Base-by-base conservation (phyloP, 768 basidiomycete species). In the Hemileccinum rubropunctum region DNA sequence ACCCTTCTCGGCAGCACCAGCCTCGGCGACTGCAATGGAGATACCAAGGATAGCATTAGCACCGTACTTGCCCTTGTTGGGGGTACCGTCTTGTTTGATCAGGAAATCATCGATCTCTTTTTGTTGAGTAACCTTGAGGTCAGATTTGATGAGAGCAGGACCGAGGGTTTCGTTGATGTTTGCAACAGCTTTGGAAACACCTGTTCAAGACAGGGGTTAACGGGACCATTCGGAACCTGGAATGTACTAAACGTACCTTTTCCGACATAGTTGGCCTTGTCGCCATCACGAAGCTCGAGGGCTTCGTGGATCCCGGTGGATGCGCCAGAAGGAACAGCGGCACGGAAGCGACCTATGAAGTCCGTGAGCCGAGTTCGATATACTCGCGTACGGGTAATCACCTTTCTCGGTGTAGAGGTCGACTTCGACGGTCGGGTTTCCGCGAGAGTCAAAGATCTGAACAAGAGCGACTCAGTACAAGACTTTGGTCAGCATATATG, bases 31-130 rank as follows among this genome's bases (percentile, higher is more conserved):
- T 30, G 95, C 95, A 70, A 98, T 98, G 53, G 91, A 95, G 64
- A 99, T 91, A 71, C 94, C 97, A 52, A 99, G 90, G 72, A 98
- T 98, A 65, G 97, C 97, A 71, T 99, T 99, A 45, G 97, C 97
- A 63, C 97, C 97, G 66, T 98, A 86, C 71, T 95, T 95, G 72
- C 93, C 95, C 82, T 99, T 99, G 88, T 99, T 99, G 54, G 91
- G 76, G 54, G 94, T 94, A 48, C 92, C 93, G 66, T 99, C 97
- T 62, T 91, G 84, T 76, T 97, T 93, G 84, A 98, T 95, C 70
- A 99, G 80, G 77, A 98, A 87, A 72, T 97, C 89, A 65, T 99
- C 97, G 63, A 99, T 83, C 60, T 95, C 91, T 73, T 91, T 94
- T 73, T 99, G 97, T 50, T 85, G 71, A 54, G 89, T 91, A 67